Conservation (phyloP, 176 grass and related monocot genomes). For the Chrysopogon serrulatus region DNA sequence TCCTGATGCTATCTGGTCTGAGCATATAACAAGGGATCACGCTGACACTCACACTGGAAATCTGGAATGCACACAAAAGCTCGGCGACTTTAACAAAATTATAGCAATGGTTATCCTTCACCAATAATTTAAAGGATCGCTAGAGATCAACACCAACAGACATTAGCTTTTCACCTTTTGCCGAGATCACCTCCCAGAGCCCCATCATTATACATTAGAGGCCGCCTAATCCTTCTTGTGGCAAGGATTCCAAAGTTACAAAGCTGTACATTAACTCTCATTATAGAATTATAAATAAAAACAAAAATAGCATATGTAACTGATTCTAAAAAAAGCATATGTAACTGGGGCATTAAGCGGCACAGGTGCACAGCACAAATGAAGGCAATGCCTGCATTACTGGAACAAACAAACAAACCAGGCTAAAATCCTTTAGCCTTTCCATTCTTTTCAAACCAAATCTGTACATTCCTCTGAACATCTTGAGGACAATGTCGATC, state of each 20-base stretch:
- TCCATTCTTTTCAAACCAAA: slow-evolving; percentile 14
- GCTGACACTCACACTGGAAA: too few species aligned
- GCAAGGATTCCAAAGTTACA: not conserved
- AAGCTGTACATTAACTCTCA: not conserved
- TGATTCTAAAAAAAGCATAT: not conserved
- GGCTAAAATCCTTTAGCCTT: not conserved
- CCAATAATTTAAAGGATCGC: not conserved
- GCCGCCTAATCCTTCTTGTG: not conserved
- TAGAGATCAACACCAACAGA: not conserved
- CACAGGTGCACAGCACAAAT: not conserved
- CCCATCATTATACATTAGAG: not conserved
- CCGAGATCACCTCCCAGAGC: not conserved
- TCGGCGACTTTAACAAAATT: too few species aligned
- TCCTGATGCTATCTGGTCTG: too few species aligned
- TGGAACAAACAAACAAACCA: not conserved
- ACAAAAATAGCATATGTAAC: not conserved
- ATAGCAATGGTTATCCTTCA: too few species aligned
- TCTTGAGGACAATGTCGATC: not conserved
- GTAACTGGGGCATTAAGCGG: not conserved
- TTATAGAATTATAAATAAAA: not conserved
- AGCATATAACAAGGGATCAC: too few species aligned
- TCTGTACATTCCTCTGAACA: slow-evolving; percentile 36
- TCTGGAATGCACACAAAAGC: too few species aligned
- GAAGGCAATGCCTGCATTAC: not conserved
- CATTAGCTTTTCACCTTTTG: not conserved